These are phyloP conservation scores for Mycena floridula DNA, from an alignment of 768 basidiomycete genomes.

Conservation along the genomic window DNA sequence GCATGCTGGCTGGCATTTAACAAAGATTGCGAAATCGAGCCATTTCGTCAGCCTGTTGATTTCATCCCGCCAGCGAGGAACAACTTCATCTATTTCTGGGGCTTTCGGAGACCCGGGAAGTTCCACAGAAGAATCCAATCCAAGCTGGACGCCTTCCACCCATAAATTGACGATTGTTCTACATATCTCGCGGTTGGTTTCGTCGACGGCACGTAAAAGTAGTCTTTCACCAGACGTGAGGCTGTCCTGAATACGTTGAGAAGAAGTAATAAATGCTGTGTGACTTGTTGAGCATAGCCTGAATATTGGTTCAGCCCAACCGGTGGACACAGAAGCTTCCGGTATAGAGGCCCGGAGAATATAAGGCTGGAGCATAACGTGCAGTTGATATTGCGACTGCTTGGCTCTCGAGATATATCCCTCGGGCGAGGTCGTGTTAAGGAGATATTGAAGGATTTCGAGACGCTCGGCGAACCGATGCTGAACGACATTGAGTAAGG, in stretches of 20 bases:
- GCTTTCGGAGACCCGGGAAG: not conserved
- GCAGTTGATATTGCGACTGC: constrained; percentile 13
- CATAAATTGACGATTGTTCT: constrained; percentile 12
- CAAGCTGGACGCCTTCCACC: constrained; percentile 13
- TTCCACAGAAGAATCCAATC: constrained; percentile 7
- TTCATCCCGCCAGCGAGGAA: constrained; percentile 8
- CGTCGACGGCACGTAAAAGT: constrained; percentile 11
- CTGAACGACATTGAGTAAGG: constrained; percentile 19
- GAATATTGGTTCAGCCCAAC: constrained; percentile 26
- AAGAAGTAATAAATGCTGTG: constrained; percentile 12
- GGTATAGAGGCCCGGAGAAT: constrained; percentile 12
- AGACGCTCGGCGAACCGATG: constrained; percentile 25
- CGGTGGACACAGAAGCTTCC: not conserved
- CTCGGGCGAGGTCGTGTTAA: constrained; percentile 9
- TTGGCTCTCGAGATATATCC: constrained; percentile 6
- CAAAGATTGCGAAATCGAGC: constrained; percentile 19
- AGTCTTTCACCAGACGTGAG: constrained; percentile 13
- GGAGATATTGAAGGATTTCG: constrained; percentile 17
- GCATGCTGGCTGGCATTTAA: constrained; percentile 17
- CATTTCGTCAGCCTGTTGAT: constrained; percentile 11
- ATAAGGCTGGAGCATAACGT: constrained; percentile 23
- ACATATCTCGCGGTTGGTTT: constrained; percentile 16
- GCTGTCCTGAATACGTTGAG: constrained; percentile 1
- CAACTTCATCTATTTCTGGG: constrained; percentile 5
- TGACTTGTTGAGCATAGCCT: constrained; percentile 24